Evolutionary conservation across 768 basidiomycete genomes (phyloP).

Genomic region (Dacryopinax primogenitus): DNA sequence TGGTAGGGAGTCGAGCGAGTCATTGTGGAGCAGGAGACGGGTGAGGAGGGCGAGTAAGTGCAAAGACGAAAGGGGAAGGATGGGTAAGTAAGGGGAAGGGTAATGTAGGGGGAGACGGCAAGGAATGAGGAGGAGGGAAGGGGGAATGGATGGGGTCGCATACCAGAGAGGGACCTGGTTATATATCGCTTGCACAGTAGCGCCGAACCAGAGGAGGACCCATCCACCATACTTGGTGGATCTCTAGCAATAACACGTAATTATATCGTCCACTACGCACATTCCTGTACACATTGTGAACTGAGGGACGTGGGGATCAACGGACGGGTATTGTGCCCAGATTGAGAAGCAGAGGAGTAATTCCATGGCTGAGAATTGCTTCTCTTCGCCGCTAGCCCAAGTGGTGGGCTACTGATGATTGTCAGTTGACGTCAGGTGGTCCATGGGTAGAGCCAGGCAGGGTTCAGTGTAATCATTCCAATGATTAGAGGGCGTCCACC

Average conservation of each 20-base stretch:
- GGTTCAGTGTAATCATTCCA: constrained; percentile 1
- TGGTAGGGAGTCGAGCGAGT: constrained; percentile 29
- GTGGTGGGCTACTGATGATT: background rate
- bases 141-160: constrained; percentile 9
- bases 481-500: constrained; percentile 5
- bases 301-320: constrained; percentile 4
- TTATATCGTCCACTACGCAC: background rate
- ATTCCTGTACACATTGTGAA: constrained; percentile 7
- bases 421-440: background rate
- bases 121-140: constrained; percentile 21
- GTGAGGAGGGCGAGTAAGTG: constrained; percentile 11
- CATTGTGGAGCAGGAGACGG: constrained; percentile 10
- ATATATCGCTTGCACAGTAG: background rate
- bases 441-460: background rate
- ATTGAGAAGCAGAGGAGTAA: background rate
- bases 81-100: constrained; percentile 10
- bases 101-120: constrained; percentile 27
- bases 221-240: background rate
- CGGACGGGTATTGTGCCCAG: background rate
- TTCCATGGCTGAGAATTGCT: background rate
- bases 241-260: background rate
- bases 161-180: background rate
- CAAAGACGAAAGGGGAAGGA: constrained; percentile 16
- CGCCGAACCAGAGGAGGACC: background rate
- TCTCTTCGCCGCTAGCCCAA: background rate